Conservation (phyloP, 2,329 filamentous ascomycete species). For the Karstenula rhodostoma region DNA sequence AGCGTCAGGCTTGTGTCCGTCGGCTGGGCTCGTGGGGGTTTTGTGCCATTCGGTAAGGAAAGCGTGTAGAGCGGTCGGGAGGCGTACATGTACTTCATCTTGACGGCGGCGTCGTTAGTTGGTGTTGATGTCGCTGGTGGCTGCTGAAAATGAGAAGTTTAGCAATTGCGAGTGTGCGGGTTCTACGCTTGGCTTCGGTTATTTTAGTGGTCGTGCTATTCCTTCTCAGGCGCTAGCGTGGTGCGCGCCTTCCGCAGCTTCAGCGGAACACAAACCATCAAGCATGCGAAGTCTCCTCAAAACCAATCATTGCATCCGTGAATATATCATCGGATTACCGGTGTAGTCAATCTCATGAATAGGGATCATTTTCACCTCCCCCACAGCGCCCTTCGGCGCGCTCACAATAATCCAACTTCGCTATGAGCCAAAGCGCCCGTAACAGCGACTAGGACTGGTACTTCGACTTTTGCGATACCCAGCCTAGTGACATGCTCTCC, state of each 20-base stretch:
- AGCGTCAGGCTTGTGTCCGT: slow-evolving; percentile 22
- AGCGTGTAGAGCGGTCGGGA: slow-evolving; percentile 19
- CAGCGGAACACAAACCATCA: background rate
- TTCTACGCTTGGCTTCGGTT: slow-evolving; percentile 7
- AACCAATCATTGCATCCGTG: too few relatives aligned
- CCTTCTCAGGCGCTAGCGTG: slow-evolving; percentile 1
- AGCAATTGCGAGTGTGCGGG: slow-evolving; percentile 1
- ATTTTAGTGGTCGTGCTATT: background rate
- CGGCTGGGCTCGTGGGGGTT: slow-evolving; percentile 23
- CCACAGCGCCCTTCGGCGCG: too few relatives aligned
- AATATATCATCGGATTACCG: too few relatives aligned
- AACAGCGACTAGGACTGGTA: too few relatives aligned
- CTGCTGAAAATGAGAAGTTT: slow-evolving; percentile 17
- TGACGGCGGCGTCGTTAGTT: slow-evolving; percentile 60
- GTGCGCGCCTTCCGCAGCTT: background rate
- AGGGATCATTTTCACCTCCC: too few relatives aligned
- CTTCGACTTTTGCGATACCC: too few relatives aligned
- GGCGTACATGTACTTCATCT: slow-evolving; percentile 92
- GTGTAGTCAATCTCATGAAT: too few relatives aligned
- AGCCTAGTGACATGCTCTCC: too few relatives aligned
- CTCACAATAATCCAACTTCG: too few relatives aligned
- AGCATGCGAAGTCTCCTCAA: background rate
- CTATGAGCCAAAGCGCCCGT: too few relatives aligned
- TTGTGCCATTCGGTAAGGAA: slow-evolving; percentile 23
- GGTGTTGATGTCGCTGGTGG: slow-evolving; percentile 42